Percentiles rank a stretch among this genome's conserved stretches.
phyloP scores from a whole-genome alignment of 2,329 filamentous ascomycete genomes.

The Davidsoniella australis region DNA sequence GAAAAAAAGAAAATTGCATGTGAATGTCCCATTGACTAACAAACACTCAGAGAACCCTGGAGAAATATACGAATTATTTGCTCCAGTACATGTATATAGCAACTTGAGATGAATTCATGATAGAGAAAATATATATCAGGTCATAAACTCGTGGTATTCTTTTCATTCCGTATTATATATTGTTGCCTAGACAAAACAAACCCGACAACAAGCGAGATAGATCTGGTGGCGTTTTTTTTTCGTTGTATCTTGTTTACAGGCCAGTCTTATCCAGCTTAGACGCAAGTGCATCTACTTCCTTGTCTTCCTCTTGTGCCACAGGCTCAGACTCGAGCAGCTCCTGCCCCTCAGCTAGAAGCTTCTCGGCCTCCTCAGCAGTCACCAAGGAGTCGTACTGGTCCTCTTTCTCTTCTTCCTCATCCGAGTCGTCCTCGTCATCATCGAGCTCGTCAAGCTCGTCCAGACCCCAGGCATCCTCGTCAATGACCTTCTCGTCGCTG shows the following conservation, averaged over 20 bases:
- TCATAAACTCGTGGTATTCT: constrained; percentile 11
- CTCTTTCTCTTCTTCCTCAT: constrained; percentile 53
- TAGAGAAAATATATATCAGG: too few relatives aligned
- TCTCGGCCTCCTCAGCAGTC: constrained; percentile 49
- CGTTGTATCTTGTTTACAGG: constrained; percentile 22
- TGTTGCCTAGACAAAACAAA: background rate
- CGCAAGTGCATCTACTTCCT: constrained; percentile 67
- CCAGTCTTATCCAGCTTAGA: constrained; percentile 56
- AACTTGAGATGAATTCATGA: too few relatives aligned
- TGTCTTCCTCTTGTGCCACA: constrained; percentile 51
- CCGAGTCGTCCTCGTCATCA: constrained; percentile 46
- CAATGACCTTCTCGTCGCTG: constrained; percentile 43
- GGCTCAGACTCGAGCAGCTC: constrained; percentile 59
- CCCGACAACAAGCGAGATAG: constrained; percentile 5
- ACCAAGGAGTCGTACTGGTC: constrained; percentile 39
- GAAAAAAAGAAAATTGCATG: background rate
- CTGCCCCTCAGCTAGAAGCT: constrained; percentile 46
- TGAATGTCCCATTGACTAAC: too few relatives aligned
- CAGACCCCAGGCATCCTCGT: constrained; percentile 69
- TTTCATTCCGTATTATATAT: constrained; percentile 3
- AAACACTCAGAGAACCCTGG: too few relatives aligned
- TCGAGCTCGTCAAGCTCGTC: constrained; percentile 79
- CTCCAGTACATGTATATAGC: too few relatives aligned
- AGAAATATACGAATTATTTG: too few relatives aligned
- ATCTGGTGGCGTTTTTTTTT: constrained; percentile 8